These are phyloP conservation scores for Arachnomyces sp. DNA, from an alignment of 2,329 filamentous ascomycete genomes.

Conservation along the genomic window DNA sequence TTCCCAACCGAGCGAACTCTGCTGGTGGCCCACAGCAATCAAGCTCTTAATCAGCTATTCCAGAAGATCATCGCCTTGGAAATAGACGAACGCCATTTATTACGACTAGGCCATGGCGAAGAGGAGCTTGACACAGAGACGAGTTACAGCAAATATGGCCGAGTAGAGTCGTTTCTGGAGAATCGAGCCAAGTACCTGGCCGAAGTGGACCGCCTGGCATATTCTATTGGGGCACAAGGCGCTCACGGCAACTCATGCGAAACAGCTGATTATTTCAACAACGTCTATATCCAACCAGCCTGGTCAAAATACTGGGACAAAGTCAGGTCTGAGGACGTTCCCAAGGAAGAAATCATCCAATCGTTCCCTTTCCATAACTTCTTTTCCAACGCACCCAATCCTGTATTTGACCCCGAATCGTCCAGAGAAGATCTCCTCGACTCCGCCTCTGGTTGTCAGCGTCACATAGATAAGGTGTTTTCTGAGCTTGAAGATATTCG, in stretches of 20 bases:
- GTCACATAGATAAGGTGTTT: constrained; percentile 85
- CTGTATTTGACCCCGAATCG: constrained; percentile 64
- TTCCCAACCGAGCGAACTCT: constrained; percentile 88
- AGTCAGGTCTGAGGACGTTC: constrained; percentile 49
- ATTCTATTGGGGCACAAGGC: constrained; percentile 76
- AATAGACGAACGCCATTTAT: constrained; percentile 88
- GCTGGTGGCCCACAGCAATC: constrained; percentile 92
- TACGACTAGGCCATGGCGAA: constrained; percentile 89
- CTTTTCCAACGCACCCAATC: constrained; percentile 80
- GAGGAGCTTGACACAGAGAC: constrained; percentile 81
- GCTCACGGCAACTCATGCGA: constrained; percentile 96
- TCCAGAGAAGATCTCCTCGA: constrained; percentile 64
- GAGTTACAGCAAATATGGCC: constrained; percentile 87
- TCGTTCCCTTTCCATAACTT: constrained; percentile 83
- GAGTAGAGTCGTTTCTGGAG: constrained; percentile 91
- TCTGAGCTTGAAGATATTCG: constrained; percentile 85
- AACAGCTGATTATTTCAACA: constrained; percentile 93
- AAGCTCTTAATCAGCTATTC: constrained; percentile 94
- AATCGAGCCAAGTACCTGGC: constrained; percentile 70
- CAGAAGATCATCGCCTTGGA: constrained; percentile 95
- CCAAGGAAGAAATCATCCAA: constrained; percentile 55
- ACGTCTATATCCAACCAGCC: constrained; percentile 78
- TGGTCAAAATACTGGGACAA: constrained; percentile 79
- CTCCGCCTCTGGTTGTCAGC: constrained; percentile 74
- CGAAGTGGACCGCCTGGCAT: constrained; percentile 80